These are phyloP conservation scores for Elaeis oleifera DNA, from an alignment of 202 grass and related monocot genomes.

Conservation along the genomic window DNA sequence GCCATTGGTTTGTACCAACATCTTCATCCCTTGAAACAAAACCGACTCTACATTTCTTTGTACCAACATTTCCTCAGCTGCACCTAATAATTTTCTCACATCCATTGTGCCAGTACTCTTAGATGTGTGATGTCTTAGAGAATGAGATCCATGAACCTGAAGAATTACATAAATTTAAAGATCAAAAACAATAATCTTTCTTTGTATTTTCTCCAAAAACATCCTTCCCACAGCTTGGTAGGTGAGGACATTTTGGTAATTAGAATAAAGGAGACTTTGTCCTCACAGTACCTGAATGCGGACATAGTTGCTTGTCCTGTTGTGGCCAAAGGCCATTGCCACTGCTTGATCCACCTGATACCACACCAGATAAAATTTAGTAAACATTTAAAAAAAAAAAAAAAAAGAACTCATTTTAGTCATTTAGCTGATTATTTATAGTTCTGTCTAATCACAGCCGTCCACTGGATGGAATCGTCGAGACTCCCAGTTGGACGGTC, in stretches of 20 bases:
- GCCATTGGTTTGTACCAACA: slow-evolving; percentile 68
- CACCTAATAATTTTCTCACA: slow-evolving; percentile 13
- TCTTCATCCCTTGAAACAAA: slow-evolving; percentile 66
- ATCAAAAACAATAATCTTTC: no score
- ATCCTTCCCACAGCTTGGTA: no score
- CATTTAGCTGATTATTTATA: no score
- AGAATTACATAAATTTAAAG: no score
- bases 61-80: slow-evolving; percentile 55
- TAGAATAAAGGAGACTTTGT: slow-evolving; percentile 1
- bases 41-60: slow-evolving; percentile 78
- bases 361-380: slow-evolving; percentile 1
- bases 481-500: no score
- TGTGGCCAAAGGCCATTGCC: slow-evolving; percentile 88
- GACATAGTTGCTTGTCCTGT: slow-evolving; percentile 72
- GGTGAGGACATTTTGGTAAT: background rate
- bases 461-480: no score
- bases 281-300: slow-evolving; percentile 67
- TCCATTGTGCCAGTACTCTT: background rate
- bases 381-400: background rate
- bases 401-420: no score
- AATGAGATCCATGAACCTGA: background rate
- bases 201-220: no score
- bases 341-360: slow-evolving; percentile 86
- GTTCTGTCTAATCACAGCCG: no score
- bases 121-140: background rate